A percentile compares a stretch with the other conserved stretches of the same genome.
These are phyloP conservation scores for Hemisphaericaspora xylofermentans DNA, from an alignment of 1,139 yeast genomes.

Conservation along the genomic window DNA sequence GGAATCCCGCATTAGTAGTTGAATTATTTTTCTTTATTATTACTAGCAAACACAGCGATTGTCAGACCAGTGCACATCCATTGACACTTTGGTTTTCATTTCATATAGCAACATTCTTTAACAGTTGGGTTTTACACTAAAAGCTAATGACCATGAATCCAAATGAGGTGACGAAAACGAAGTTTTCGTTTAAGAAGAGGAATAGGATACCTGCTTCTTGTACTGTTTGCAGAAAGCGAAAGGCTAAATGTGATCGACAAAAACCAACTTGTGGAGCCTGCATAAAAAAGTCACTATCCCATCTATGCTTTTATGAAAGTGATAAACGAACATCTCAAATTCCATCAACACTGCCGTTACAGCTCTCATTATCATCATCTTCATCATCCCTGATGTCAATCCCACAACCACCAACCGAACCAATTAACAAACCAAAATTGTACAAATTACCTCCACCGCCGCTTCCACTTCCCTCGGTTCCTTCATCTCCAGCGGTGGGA, in stretches of 20 bases:
- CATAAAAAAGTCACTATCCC: constrained; percentile 70
- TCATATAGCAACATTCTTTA: too few relatives aligned
- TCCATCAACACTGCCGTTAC: not conserved
- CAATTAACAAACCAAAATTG: not conserved
- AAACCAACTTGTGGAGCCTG: constrained; percentile 75
- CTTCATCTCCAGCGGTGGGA: not conserved
- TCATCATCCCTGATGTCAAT: not conserved
- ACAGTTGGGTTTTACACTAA: too few relatives aligned
- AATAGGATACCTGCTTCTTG: constrained; percentile 47
- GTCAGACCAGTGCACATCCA: too few relatives aligned
- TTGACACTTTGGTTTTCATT: too few relatives aligned
- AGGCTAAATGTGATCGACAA: constrained; percentile 57
- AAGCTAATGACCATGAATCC: too few relatives aligned
- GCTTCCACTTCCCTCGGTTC: not conserved
- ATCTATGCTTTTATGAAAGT: constrained; percentile 61
- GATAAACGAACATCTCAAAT: constrained; percentile 4
- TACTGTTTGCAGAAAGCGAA: constrained; percentile 47
- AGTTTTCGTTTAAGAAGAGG: constrained; percentile 28
- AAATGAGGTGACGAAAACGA: too few relatives aligned
- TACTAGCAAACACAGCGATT: too few relatives aligned
- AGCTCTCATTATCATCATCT: not conserved
- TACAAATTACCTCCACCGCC: constrained; percentile 1
- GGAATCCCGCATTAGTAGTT: too few relatives aligned
- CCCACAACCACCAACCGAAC: not conserved
- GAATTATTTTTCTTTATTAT: too few relatives aligned